Percentiles rank a stretch among this genome's conserved stretches.
These are phyloP conservation scores for Curvularia lunata DNA, from an alignment of 2,329 filamentous ascomycete species.

Conservation along the genomic window DNA sequence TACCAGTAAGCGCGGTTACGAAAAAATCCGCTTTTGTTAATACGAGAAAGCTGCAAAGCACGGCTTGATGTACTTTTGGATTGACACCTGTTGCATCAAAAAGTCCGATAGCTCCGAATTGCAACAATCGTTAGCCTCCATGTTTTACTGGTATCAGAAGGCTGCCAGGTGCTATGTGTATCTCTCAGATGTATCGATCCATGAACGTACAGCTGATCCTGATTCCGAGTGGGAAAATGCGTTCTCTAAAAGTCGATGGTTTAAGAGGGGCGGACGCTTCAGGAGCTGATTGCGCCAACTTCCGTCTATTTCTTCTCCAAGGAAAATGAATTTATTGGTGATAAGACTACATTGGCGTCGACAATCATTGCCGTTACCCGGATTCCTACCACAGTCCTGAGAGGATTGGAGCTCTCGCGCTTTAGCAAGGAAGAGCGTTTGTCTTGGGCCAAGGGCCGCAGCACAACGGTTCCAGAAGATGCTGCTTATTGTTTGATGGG, in stretches of 20 bases:
- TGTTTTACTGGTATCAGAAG: background rate
- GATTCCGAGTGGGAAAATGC: background rate
- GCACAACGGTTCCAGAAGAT: background rate
- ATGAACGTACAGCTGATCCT: background rate
- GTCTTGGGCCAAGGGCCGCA: background rate
- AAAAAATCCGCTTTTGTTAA: slow-evolving; percentile 1
- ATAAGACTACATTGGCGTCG: background rate
- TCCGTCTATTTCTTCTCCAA: background rate
- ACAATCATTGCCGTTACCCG: background rate
- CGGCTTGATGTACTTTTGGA: slow-evolving; percentile 5
- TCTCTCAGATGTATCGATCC: background rate
- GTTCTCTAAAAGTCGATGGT: background rate
- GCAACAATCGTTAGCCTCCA: background rate
- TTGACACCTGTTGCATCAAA: slow-evolving; percentile 11
- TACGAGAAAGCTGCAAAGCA: background rate
- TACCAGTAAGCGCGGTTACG: slow-evolving; percentile 1
- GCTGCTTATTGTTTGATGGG: background rate
- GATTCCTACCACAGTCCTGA: background rate
- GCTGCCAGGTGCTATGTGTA: background rate
- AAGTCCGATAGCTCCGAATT: slow-evolving; percentile 1
- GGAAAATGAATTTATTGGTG: background rate
- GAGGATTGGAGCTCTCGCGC: background rate
- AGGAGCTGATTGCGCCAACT: background rate
- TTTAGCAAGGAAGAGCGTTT: background rate
- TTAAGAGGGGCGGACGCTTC: background rate